Percentiles rank a stretch among this genome's conserved stretches.
phyloP scores from a whole-genome alignment of 148 eudicot species.

The Nepenthes mirabilis region DNA sequence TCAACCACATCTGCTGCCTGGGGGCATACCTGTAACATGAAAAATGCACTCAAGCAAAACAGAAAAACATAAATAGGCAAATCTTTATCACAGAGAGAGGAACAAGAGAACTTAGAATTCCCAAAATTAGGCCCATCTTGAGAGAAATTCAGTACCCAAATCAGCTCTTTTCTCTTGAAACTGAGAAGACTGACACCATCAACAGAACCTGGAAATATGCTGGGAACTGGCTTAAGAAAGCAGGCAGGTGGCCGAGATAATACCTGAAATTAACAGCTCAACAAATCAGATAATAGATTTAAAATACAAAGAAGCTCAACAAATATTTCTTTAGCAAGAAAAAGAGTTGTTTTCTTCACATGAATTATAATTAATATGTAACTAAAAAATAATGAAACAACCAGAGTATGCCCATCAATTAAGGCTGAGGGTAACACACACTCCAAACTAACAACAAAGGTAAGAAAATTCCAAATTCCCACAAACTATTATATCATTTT shows the following conservation, averaged over 20 bases:
- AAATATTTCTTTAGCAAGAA: too few species aligned
- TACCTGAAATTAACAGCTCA: constrained; percentile 42
- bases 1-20: constrained; percentile 91
- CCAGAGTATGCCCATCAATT: neutral
- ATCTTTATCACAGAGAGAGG: neutral
- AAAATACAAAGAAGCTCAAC: neutral
- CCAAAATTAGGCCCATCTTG: constrained; percentile 5
- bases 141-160: constrained; percentile 54
- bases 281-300: constrained; percentile 10
- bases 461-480: too few species aligned
- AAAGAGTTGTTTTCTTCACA: too few species aligned
- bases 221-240: constrained; percentile 86
- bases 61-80: neutral
- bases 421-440: too few species aligned
- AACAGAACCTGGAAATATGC: constrained; percentile 48
- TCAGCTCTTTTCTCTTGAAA: constrained; percentile 74
- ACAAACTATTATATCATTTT: too few species aligned
- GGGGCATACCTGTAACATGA: constrained; percentile 59
- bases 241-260: constrained; percentile 72
- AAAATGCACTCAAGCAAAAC: constrained; percentile 10
- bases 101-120: constrained; percentile 1
- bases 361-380: too few species aligned
- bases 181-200: constrained; percentile 70
- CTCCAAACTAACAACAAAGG: too few species aligned
- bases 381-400: neutral